Percentiles rank a stretch among this genome's conserved stretches.
phyloP scores from a whole-genome alignment of 495 filamentous ascomycete species.

The Xanthoparmelia taractica region DNA sequence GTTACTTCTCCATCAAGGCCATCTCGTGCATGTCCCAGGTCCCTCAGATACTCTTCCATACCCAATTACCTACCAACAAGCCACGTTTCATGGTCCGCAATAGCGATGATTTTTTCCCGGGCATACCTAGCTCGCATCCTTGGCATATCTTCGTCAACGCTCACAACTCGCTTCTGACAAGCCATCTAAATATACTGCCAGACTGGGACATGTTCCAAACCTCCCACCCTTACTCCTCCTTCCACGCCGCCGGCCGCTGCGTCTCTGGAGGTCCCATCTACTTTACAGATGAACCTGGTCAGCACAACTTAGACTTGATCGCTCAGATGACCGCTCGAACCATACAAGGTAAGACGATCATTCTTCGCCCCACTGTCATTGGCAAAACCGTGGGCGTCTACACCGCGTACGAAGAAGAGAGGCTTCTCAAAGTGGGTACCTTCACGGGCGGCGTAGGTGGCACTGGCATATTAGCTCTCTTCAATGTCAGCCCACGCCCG shows the following conservation, averaged over 20 bases:
- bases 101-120: conserved; percentile 90
- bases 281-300: conserved; percentile 80
- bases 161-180: conserved; percentile 78
- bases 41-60: conserved; percentile 77
- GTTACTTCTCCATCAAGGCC: conserved; percentile 64
- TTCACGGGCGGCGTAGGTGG: conserved; percentile 60
- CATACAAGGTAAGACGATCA: conserved; percentile 58
- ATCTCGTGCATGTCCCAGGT: conserved; percentile 91
- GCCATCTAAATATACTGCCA: conserved; percentile 63
- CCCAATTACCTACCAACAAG: conserved; percentile 65
- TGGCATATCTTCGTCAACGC: conserved; percentile 96
- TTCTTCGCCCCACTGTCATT: conserved; percentile 63
- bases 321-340: conserved; percentile 68
- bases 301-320: conserved; percentile 68
- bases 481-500: conserved; percentile 58
- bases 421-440: conserved; percentile 69
- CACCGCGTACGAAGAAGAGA: conserved; percentile 59
- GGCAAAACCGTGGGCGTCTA: conserved; percentile 68
- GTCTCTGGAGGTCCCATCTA: conserved; percentile 88
- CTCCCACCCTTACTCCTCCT: conserved; percentile 61
- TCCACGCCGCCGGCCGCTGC: conserved; percentile 85
- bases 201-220: conserved; percentile 99
- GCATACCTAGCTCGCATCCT: conserved; percentile 65
- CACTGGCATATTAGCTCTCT: conserved; percentile 71
- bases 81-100: conserved; percentile 69